Conservation (phyloP, 1,139 yeast species). For the Geotrichum candidum region DNA sequence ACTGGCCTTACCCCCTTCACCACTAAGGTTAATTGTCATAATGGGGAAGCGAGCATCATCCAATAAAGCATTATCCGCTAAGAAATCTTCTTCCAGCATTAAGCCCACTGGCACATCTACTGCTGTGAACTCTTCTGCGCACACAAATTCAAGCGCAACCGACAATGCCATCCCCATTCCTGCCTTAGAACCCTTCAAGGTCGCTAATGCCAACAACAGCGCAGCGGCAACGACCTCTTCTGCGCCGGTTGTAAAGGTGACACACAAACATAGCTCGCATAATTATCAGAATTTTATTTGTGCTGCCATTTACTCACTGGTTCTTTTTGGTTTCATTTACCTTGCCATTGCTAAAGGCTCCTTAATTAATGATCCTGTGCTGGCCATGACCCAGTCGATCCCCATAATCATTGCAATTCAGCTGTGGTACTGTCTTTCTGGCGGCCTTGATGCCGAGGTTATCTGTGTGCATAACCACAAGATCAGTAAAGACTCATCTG, state of each 20-base stretch:
- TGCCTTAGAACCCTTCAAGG: constrained; percentile 3
- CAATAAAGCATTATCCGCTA: neutral
- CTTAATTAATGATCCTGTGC: constrained; percentile 21
- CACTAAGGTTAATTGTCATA: neutral
- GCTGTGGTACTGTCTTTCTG: constrained; percentile 27
- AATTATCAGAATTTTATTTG: constrained; percentile 14
- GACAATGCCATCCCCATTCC: neutral
- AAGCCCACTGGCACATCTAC: neutral
- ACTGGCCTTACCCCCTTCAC: neutral
- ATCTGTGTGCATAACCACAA: constrained; percentile 1
- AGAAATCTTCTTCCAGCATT: neutral
- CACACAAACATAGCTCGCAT: neutral
- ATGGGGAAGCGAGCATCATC: neutral
- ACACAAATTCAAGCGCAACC: neutral
- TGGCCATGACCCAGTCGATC: constrained; percentile 25
- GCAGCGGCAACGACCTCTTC: neutral
- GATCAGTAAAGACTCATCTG: neutral
- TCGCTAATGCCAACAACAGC: neutral
- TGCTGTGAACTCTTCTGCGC: neutral
- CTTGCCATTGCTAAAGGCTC: constrained; percentile 18
- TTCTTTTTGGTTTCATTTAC: constrained; percentile 10
- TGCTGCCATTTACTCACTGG: constrained; percentile 12
- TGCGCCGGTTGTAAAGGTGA: neutral
- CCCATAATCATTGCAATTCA: constrained; percentile 26
- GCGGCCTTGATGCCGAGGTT: constrained; percentile 20